Evolutionary conservation across 805 yeast genomes (phyloP), one percentile per base, ranked within the genome.

Genomic region (Lachancea quebecensis): DNA sequence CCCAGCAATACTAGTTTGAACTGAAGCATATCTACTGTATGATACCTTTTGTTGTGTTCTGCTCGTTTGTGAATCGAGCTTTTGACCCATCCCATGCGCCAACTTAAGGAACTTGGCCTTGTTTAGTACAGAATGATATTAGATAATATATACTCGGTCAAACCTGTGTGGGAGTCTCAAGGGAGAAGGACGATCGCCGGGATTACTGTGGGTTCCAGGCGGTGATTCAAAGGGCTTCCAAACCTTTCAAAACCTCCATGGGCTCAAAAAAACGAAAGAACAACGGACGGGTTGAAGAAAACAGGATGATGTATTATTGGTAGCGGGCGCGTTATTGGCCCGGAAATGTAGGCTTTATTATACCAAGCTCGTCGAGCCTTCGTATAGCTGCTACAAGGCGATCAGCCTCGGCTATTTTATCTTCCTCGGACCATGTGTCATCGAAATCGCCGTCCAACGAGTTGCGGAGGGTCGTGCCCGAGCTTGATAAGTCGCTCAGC

Each of bases 1-100:
- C 87, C 91, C 43, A 85, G 70, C 32, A 85, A 77, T 8, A 85
- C 93, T 35, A 85, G 73, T 60, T 85, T 85, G 64, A 77, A 77
- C 58, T 76, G 82, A 34, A 63, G 52, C 69, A 65, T 65, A 30
- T 3, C 9, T 12, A 8, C 33, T 30, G 33, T 12, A 14, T 14
- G 4, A 5, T 30, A 30, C 14, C 33, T 14, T 30, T 14, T 30
- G 25, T 21, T 30, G 5, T 30, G 14, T 4, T 14, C 5, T 30
- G 33, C 14, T 30, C 33, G 33, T 30, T 12, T 14, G 33, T 30
- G 33, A 30, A 14, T 30, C 14, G 33, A 5, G 14, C 33, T 21
- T 21, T 21, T 21, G 25, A 21, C 25, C 25, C 25, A 21, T 21
- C 25, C 25, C 25, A 21, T 21, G 25, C 25, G 7, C 25, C 25